These are phyloP conservation scores for Blumeriella jaapii DNA, from an alignment of 2,329 filamentous ascomycete species.

Conservation along the genomic window DNA sequence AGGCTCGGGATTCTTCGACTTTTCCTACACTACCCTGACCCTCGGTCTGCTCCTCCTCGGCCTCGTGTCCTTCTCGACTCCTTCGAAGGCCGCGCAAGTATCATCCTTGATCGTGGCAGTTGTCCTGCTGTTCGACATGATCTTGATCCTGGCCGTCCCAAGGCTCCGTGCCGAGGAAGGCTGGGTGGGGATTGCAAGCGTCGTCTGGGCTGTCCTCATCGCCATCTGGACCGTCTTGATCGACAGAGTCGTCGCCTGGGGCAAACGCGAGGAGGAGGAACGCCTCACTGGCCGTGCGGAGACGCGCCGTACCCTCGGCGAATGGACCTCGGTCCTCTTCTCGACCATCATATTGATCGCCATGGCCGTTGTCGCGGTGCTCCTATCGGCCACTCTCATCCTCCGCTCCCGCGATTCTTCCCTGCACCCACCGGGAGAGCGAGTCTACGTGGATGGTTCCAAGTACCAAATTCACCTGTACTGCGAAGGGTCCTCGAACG, in stretches of 20 bases:
- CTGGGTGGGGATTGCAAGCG: slow-evolving; percentile 80
- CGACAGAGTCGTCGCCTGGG: slow-evolving; percentile 78
- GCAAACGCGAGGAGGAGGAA: slow-evolving; percentile 86
- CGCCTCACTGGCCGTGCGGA: slow-evolving; percentile 82
- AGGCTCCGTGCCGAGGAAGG: slow-evolving; percentile 73
- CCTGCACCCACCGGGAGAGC: slow-evolving; percentile 59
- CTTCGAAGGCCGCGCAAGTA: slow-evolving; percentile 67
- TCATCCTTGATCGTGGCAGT: slow-evolving; percentile 56
- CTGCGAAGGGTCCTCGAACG: slow-evolving; percentile 61
- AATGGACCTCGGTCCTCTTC: slow-evolving; percentile 73
- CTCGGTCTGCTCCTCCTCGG: slow-evolving; percentile 63
- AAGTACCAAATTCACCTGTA: slow-evolving; percentile 83
- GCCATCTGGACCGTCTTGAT: slow-evolving; percentile 67
- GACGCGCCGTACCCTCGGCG: slow-evolving; percentile 65
- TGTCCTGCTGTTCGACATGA: slow-evolving; percentile 61
- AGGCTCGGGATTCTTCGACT: slow-evolving; percentile 87
- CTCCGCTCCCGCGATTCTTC: slow-evolving; percentile 71
- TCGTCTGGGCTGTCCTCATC: slow-evolving; percentile 73
- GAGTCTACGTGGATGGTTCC: slow-evolving; percentile 69
- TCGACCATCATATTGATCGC: slow-evolving; percentile 61
- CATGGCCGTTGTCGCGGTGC: slow-evolving; percentile 55
- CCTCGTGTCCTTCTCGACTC: slow-evolving; percentile 78
- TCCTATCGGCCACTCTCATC: slow-evolving; percentile 70
- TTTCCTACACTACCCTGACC: slow-evolving; percentile 71
- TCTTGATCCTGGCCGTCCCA: slow-evolving; percentile 67